Base-by-base conservation (phyloP, 2,329 filamentous ascomycete genomes). In the Chalaropsis ovoidea region DNA sequence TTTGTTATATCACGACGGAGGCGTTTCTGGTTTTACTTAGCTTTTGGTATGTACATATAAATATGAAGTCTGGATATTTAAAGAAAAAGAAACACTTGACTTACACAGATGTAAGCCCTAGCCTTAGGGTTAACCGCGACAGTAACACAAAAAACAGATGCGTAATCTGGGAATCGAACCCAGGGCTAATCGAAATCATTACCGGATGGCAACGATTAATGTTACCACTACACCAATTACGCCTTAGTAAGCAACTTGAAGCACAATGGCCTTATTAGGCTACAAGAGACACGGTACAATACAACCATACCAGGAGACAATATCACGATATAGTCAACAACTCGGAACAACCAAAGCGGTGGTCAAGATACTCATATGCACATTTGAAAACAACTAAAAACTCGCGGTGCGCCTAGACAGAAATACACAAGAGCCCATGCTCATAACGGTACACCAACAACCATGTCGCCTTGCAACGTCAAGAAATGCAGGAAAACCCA, bases 201-300 rank as follows among this genome's bases (percentile, higher is more conserved):
- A 41, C 61, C 22, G 8, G 45, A 63, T 63, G 61, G 61, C 61
- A 63, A 63, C 43, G 45, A 63, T 63, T 63, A 63, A 63, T 63
- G 61, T 52, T 62, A 62, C 61, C 61, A 62, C 61, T 63, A 63
- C 61, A 62, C 61, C 61, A 62, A 62, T 62, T 62, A 62, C 61
- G 61, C 61, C 61, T 49, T n/a, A 6, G n/a, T 47, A 47, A 47
- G 35, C 35, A 39, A 39, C 35, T 39, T 39, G 35, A 1, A 6
- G 8, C 8, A 39, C 8, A 8, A 10, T 39, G 35, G 4, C 35
- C 35, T 39, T 39, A 39, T 39, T 39, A 39, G 35, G 35, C 35
- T 39, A 39, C 5, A 39, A 39, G 35, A n/a, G n/a, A n/a, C n/a
- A n/a, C 8, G 8, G 35, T 31, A 31, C 35, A 39, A 10, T 10